phyloP scores from a whole-genome alignment of 495 filamentous ascomycete species.

The Podospora pseudoanserina region DNA sequence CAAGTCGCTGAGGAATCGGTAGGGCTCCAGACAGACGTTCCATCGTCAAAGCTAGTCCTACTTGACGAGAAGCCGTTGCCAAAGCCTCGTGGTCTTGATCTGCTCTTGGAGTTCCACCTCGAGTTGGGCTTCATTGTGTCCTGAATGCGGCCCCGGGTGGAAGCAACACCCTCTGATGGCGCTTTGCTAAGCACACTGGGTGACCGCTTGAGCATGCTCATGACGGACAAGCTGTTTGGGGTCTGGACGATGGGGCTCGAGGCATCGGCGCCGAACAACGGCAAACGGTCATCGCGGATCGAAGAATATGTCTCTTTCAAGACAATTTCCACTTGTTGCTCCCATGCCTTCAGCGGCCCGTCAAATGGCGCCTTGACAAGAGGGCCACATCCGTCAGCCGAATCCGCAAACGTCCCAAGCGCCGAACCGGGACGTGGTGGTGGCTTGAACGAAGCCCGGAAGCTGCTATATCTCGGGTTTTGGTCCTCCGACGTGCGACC shows the following conservation, averaged over 20 bases:
- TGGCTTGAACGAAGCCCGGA: slow-evolving; percentile 47
- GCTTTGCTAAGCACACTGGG: slow-evolving; percentile 91
- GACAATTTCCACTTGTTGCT: slow-evolving; percentile 80
- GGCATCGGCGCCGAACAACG: slow-evolving; percentile 66
- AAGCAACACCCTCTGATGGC: slow-evolving; percentile 67
- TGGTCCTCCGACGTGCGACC: slow-evolving; percentile 39
- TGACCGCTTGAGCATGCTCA: slow-evolving; percentile 71
- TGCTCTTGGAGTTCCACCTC: slow-evolving; percentile 79
- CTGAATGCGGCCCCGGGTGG: slow-evolving; percentile 63
- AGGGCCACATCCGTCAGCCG: slow-evolving; percentile 52
- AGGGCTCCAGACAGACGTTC: slow-evolving; percentile 86
- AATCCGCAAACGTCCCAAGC: slow-evolving; percentile 34
- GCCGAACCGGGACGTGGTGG: slow-evolving; percentile 44
- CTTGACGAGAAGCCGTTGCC: slow-evolving; percentile 86
- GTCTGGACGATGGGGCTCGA: slow-evolving; percentile 39
- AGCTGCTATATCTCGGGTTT: slow-evolving; percentile 38
- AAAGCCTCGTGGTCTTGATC: slow-evolving; percentile 76
- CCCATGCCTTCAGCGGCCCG: slow-evolving; percentile 78
- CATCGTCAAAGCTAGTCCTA: slow-evolving; percentile 88
- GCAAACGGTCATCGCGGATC: slow-evolving; percentile 79
- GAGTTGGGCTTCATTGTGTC: slow-evolving; percentile 59
- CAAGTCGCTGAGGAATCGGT: slow-evolving; percentile 73
- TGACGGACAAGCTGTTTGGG: slow-evolving; percentile 51
- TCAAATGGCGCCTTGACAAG: slow-evolving; percentile 76
- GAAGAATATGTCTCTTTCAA: slow-evolving; percentile 90